Conservation (phyloP, 2,329 filamentous ascomycete genomes). For the Scolecobasidium constrictum region DNA sequence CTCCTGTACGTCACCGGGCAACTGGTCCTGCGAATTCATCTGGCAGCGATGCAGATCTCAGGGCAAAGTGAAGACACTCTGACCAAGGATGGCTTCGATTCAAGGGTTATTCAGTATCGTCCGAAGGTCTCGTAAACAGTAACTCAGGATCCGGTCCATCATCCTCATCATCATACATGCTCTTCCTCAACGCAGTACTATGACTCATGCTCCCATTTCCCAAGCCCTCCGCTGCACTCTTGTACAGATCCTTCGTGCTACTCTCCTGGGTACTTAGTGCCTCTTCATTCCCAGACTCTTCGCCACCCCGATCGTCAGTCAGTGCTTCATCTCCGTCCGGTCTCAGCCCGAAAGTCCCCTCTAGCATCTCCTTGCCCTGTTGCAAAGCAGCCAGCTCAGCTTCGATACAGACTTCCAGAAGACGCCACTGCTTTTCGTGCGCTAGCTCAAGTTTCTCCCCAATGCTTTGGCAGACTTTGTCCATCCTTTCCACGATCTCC, state of each 20-base stretch:
- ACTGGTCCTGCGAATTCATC: too few relatives aligned
- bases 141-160: conserved; percentile 38
- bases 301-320: not conserved
- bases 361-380: conserved; percentile 49
- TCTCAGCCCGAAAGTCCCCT: conserved; percentile 20
- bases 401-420: conserved; percentile 64
- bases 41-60: too few relatives aligned
- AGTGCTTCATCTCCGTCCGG: conserved; percentile 1
- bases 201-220: conserved; percentile 12
- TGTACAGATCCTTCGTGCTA: not conserved
- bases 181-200: not conserved
- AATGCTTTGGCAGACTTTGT: conserved; percentile 43
- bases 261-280: not conserved
- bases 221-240: conserved; percentile 12
- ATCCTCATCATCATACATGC: conserved; percentile 26
- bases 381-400: conserved; percentile 60
- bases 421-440: conserved; percentile 56
- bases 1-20: too few relatives aligned
- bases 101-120: conserved; percentile 9
- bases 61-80: too few relatives aligned
- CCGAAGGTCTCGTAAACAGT: conserved; percentile 30
- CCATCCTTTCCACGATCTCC: conserved; percentile 43
- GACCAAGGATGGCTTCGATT: too few relatives aligned
- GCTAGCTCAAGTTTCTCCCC: conserved; percentile 44
- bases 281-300: not conserved